A percentile compares a stretch with the other conserved stretches of the same genome.
Evolutionary conservation across 192 early-diverging fungal genomes (phyloP).

Genomic region (Chytriomyces hyalinus): DNA sequence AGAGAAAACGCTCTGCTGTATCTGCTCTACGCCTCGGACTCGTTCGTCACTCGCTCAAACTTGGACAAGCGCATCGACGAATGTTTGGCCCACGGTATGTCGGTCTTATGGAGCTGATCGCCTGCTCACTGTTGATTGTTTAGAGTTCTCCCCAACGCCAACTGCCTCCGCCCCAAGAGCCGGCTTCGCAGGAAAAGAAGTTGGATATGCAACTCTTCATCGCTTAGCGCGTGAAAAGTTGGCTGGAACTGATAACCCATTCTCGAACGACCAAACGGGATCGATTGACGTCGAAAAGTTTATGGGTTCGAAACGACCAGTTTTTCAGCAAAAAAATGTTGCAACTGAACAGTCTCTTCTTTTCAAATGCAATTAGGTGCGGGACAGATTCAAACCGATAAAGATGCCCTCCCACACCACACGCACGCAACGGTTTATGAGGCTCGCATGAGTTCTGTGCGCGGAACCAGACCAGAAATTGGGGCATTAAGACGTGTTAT

Average conservation of each 20-base stretch:
- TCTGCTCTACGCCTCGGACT: constrained; percentile 28
- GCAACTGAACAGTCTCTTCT: too few species aligned
- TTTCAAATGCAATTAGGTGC: not conserved
- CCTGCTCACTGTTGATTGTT: too few species aligned
- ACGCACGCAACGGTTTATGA: constrained; percentile 5
- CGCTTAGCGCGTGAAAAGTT: not conserved
- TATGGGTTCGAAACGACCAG: not conserved
- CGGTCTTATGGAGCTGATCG: too few species aligned
- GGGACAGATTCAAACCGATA: not conserved
- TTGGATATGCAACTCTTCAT: not conserved
- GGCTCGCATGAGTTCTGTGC: not conserved
- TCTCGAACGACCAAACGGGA: not conserved
- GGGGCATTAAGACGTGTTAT: constrained; percentile 11
- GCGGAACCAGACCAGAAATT: constrained; percentile 11
- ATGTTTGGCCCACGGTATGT: constrained; percentile 9
- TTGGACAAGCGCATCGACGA: constrained; percentile 27
- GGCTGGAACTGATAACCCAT: not conserved
- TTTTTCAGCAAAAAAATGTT: not conserved
- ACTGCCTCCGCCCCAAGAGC: too few species aligned
- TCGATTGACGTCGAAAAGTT: not conserved
- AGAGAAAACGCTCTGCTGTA: constrained; percentile 16
- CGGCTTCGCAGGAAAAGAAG: not conserved
- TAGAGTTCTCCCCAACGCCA: too few species aligned
- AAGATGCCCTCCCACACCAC: not conserved
- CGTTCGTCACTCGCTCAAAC: constrained; percentile 18